A percentile compares a stretch with the other conserved stretches of the same genome.
phyloP scores from a whole-genome alignment of 108 stramenopile species.

The Conticribra guillardii region DNA sequence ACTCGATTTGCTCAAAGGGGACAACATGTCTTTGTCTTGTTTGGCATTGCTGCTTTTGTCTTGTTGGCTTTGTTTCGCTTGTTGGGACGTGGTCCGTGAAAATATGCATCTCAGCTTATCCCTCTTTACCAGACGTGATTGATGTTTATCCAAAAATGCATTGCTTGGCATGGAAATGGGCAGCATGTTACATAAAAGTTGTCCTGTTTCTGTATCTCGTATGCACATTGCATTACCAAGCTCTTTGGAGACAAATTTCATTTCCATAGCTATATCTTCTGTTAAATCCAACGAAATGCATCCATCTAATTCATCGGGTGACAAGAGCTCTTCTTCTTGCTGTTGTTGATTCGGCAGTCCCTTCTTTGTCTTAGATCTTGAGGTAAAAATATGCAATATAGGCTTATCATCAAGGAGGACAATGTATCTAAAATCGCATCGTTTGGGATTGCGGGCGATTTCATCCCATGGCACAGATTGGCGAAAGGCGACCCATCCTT shows the following conservation, averaged over 20 bases:
- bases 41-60: neutral
- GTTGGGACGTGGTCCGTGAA: neutral
- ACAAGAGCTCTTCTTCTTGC: too few relatives aligned
- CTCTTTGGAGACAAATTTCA: constrained; percentile 32
- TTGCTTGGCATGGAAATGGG: constrained; percentile 28
- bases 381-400: constrained; percentile 31
- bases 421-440: constrained; percentile 41
- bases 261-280: constrained; percentile 16
- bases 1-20: too few relatives aligned
- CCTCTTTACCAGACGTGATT: constrained; percentile 34
- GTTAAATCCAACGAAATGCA: constrained; percentile 31
- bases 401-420: constrained; percentile 41
- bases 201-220: constrained; percentile 13
- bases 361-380: constrained; percentile 23
- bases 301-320: constrained; percentile 11
- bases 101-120: constrained; percentile 22
- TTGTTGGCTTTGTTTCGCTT: neutral
- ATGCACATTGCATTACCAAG: constrained; percentile 36
- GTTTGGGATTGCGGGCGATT: constrained; percentile 25
- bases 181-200: constrained; percentile 20
- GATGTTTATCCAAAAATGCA: constrained; percentile 32
- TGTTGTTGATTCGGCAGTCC: constrained; percentile 4
- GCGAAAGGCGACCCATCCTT: constrained; percentile 49
- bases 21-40: too few relatives aligned
- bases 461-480: constrained; percentile 26